Evolutionary conservation across 805 yeast species (phyloP), one percentile per base, ranked within the genome.

Genomic region (Kodamaea lidongshanica): DNA sequence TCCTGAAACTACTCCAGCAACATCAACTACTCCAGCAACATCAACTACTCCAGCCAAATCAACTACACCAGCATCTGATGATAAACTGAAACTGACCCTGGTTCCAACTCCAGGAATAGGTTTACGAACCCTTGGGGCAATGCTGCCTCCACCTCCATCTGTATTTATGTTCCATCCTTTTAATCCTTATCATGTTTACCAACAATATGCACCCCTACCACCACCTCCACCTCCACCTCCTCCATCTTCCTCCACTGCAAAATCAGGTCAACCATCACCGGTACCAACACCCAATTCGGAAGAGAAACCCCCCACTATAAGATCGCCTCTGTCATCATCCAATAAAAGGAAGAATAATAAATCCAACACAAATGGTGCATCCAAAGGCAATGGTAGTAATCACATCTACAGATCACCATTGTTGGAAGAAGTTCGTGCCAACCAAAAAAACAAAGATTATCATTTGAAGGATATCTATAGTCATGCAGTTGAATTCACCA

Each of bases 401-500:
- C 79, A 71, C 42, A 78, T 79, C 36, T 74, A 77, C 40, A 65
- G 94, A 44, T 79, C 87, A 3, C 88, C 94, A 7, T 58, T 86
- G 23, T 59, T 89, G 36, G 96, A 88, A 50, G 94, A 85, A 47
- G 84, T 89, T 40, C 73, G 95, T 30, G 70, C 75, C 36, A 79
- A 77, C 47, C 48, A 66, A 19, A 68, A 66, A 34, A 79, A 74
- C 27, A 75, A 76, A 38, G 66, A 63, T 30, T 80, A 75, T 50
- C 66, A 66, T 17, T 64, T 92, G 42, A 73, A 69, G 36, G 94
- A 84, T 48, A 77, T 89, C 19, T 73, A 76, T 42, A 95, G 95
- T 6, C 87, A 81, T 51, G 92, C 92, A 4, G 68, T 82, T 37
- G 97, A 89, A 55, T 89, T 92, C 45, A 76, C 95, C 29, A 84